Evolutionary conservation across 176 grass and related monocot genomes (phyloP).

Genomic region (Carex littledalei): DNA sequence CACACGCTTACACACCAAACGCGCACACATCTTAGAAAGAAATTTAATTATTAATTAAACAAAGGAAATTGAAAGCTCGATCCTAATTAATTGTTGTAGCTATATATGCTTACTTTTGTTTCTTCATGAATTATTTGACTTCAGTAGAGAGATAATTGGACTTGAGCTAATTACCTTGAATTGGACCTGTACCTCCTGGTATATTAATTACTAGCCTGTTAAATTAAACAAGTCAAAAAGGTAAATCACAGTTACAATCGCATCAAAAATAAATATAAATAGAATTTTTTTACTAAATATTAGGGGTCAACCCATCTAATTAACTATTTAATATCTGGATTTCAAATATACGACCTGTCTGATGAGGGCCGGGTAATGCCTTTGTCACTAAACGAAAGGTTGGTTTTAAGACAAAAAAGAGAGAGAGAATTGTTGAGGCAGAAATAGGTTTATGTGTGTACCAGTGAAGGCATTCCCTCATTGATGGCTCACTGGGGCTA

Average conservation of each 20-base stretch:
- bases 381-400: too few species aligned
- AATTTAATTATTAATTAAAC: too few species aligned
- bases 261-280: background rate
- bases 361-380: too few species aligned
- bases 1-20: too few species aligned
- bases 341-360: too few species aligned
- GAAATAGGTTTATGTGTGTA: background rate
- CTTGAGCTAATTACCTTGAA: constrained; percentile 31
- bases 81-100: background rate
- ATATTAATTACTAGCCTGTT: constrained; percentile 64
- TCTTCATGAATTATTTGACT: background rate
- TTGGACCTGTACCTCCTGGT: constrained; percentile 58
- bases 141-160: background rate
- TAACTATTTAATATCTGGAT: too few species aligned
- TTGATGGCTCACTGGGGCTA: constrained; percentile 69
- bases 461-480: constrained; percentile 78
- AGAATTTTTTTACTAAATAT: too few species aligned
- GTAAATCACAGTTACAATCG: constrained; percentile 6
- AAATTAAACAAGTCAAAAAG: background rate
- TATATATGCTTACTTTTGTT: background rate
- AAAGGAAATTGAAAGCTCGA: too few species aligned
- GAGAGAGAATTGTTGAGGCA: background rate
- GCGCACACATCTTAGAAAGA: too few species aligned
- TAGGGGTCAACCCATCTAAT: too few species aligned
- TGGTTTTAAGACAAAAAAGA: too few species aligned